phyloP scores from a whole-genome alignment of 768 basidiomycete species.

The Boletellus ananas region DNA sequence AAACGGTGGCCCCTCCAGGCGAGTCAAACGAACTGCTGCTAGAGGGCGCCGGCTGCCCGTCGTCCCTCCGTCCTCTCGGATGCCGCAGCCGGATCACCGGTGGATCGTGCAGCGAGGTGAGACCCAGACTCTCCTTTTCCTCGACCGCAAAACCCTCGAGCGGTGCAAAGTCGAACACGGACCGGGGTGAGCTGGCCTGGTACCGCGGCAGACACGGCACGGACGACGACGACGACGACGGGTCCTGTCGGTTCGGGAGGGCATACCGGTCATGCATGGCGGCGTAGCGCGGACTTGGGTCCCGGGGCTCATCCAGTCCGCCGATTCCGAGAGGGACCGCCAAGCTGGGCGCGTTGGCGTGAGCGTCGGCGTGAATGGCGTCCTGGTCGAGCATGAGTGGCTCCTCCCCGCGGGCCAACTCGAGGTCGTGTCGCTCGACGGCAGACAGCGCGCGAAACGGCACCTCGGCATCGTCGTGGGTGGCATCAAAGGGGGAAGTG shows the following conservation, averaged over 20 bases:
- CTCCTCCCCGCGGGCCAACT: constrained; percentile 36
- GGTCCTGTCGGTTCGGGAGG: constrained; percentile 28
- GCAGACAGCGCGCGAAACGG: constrained; percentile 43
- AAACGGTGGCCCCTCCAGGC: constrained; percentile 6
- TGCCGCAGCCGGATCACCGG: constrained; percentile 13
- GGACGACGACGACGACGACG: constrained; percentile 20
- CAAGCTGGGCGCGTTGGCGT: background rate
- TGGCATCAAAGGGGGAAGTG: constrained; percentile 32
- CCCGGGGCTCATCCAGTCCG: constrained; percentile 41
- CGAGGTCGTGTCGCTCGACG: constrained; percentile 47
- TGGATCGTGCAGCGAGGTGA: constrained; percentile 41
- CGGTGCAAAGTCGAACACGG: constrained; percentile 64
- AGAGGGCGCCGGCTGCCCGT: background rate
- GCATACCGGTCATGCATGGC: constrained; percentile 15
- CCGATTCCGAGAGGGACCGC: constrained; percentile 30
- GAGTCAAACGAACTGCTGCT: constrained; percentile 8
- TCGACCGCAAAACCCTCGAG: constrained; percentile 76
- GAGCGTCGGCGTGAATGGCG: constrained; percentile 2
- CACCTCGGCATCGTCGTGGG: constrained; percentile 29
- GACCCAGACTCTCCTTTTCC: constrained; percentile 64
- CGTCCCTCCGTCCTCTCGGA: constrained; percentile 10
- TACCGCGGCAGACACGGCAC: constrained; percentile 63
- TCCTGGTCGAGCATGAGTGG: constrained; percentile 13
- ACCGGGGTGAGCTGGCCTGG: constrained; percentile 54
- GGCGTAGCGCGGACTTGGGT: constrained; percentile 43